These are phyloP conservation scores for Fomes fomentarius DNA, from an alignment of 1,284 basidiomycete genomes.

Conservation along the genomic window DNA sequence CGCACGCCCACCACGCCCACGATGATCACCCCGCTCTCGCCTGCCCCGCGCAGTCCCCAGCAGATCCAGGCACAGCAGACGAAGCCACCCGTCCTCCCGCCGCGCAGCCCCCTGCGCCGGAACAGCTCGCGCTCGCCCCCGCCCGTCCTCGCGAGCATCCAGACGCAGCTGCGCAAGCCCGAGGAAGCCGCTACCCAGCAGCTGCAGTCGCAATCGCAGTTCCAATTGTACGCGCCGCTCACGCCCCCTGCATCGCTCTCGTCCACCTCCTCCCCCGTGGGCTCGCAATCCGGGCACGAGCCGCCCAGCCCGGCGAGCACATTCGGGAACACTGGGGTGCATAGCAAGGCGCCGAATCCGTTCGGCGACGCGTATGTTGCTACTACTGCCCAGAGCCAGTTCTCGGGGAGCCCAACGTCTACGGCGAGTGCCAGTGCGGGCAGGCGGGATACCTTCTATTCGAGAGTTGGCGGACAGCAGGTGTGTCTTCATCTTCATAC, in stretches of 20 bases:
- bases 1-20: conserved; percentile 6
- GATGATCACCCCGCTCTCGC: neutral
- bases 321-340: too few species aligned
- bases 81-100: conserved; percentile 36
- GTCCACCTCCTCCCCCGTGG: conserved; percentile 32
- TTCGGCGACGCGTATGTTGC: conserved; percentile 5
- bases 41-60: conserved; percentile 39
- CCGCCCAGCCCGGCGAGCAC: neutral
- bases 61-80: conserved; percentile 1
- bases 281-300: conserved; percentile 20
- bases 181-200: too few species aligned
- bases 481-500: conserved; percentile 7
- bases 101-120: conserved; percentile 39
- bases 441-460: conserved; percentile 21
- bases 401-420: neutral
- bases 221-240: conserved; percentile 40
- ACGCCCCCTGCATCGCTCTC: conserved; percentile 47
- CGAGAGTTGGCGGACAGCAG: conserved; percentile 13
- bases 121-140: conserved; percentile 23
- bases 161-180: conserved; percentile 11
- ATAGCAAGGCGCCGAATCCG: neutral
- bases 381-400: neutral
- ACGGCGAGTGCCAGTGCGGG: neutral
- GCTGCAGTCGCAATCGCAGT: conserved; percentile 14
- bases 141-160: conserved; percentile 8